Evolutionary conservation across 2,329 filamentous ascomycete species (phyloP), one percentile per base, ranked within the genome.

Genomic region (Harringtonia lauricola): DNA sequence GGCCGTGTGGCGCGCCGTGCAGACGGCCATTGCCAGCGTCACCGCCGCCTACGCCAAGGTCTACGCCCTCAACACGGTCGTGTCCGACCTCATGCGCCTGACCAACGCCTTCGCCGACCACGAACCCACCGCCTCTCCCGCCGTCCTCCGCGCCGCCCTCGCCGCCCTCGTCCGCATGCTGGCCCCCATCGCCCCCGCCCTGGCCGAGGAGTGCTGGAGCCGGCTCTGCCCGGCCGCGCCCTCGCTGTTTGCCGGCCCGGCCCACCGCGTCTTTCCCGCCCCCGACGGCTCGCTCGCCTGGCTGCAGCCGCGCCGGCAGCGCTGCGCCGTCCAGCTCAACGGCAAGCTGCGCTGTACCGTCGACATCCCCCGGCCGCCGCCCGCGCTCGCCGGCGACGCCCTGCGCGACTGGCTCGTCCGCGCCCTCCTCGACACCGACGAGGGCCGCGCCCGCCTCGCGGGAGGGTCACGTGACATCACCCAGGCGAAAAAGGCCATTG

Each of bases 131-230:
- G 64, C 65, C 7, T 64, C 67, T 31, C 53, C 57, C 4, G 41
- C 61, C 5, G 55, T 84, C 51, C 65, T 63, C 56, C 61, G 66
- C 36, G 62, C 70, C 21, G 70, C 78, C 0, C 60, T 69, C 1
- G 67, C 68, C 1, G 64, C 68, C 4, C 71, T 94, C 9, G 58
- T 90, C 34, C 76, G 77, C 40, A 76, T 94, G 65, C 67, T 89
- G 52, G 83, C 86, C 1, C 88, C 88, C 4, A 78, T 94, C 42
- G 77, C 84, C 0, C 88, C 88, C 0, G 85, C 83, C 0, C 78
- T 92, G 47, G 74, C 86, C 1, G 86, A 90, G 52, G 86, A 94
- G 63, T 85, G 79, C 59, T 94, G 85, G 85, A 69, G 73, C 48
- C 54, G 73, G 2, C 67, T 89, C 4, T 57, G 64, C 39, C 61